Conservation (phyloP, 306 rosid species). For the Lotus japonicus region DNA sequence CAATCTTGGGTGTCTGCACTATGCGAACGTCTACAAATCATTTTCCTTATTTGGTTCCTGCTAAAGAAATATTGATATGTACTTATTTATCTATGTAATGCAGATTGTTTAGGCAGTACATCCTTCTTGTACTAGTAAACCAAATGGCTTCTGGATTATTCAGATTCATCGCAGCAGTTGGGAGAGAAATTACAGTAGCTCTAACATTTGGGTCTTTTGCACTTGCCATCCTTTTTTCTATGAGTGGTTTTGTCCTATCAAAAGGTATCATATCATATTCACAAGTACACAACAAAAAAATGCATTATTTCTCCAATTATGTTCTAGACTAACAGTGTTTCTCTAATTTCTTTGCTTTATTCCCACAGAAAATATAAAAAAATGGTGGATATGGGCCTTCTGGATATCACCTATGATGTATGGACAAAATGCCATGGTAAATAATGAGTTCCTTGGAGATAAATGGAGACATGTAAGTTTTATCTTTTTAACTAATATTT, state of each 20-base stretch:
- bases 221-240: conserved; percentile 36
- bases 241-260: conserved; percentile 54
- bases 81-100: not conserved
- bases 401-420: conserved; percentile 54
- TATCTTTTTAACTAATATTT: not conserved
- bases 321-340: conserved; percentile 3
- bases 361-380: conserved; percentile 29
- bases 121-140: conserved; percentile 39
- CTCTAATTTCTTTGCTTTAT: not conserved
- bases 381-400: conserved; percentile 47
- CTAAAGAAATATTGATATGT: not conserved
- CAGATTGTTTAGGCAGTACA: conserved; percentile 53
- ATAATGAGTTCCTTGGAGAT: conserved; percentile 36
- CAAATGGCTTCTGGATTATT: conserved; percentile 56
- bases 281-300: conserved; percentile 5
- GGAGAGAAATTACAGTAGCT: conserved; percentile 49
- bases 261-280: conserved; percentile 37
- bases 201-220: conserved; percentile 39
- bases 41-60: not conserved
- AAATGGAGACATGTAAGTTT: conserved; percentile 35
- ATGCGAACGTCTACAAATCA: too few relatives aligned
- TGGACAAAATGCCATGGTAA: conserved; percentile 36
- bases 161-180: conserved; percentile 47
- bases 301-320: not conserved
- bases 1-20: too few relatives aligned